A percentile compares a stretch with the other conserved stretches of the same genome.
Conservation (phyloP, 306 rosid species). For the Trifolium dubium region DNA sequence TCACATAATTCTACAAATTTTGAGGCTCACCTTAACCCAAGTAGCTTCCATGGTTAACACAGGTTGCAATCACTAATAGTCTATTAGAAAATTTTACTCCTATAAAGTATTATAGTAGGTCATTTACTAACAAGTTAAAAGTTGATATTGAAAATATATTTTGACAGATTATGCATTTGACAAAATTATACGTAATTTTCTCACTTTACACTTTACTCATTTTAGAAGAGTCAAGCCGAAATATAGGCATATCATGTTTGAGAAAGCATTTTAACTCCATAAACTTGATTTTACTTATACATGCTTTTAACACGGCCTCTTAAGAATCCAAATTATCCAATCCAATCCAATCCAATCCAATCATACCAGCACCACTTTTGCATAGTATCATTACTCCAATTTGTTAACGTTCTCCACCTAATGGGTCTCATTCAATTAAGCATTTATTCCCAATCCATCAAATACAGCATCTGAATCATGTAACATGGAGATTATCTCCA, state of each 20-base stretch:
- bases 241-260: background rate
- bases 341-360: no score
- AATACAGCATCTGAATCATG: background rate
- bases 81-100: background rate
- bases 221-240: background rate
- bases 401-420: background rate
- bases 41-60: background rate
- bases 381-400: background rate
- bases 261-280: background rate
- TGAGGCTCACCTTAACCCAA: background rate
- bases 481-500: background rate
- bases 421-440: background rate
- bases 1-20: background rate
- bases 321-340: background rate
- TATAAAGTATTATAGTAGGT: background rate
- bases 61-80: background rate
- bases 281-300: background rate
- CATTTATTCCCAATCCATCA: constrained; percentile 1
- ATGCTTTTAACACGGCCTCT: background rate
- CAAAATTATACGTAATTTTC: no score
- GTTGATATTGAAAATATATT: no score
- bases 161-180: background rate
- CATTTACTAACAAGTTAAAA: background rate
- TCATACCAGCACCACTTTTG: background rate
- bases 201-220: background rate